Base-by-base conservation (phyloP, 1,284 basidiomycete species). In the Cryptococcus wingfieldii region DNA sequence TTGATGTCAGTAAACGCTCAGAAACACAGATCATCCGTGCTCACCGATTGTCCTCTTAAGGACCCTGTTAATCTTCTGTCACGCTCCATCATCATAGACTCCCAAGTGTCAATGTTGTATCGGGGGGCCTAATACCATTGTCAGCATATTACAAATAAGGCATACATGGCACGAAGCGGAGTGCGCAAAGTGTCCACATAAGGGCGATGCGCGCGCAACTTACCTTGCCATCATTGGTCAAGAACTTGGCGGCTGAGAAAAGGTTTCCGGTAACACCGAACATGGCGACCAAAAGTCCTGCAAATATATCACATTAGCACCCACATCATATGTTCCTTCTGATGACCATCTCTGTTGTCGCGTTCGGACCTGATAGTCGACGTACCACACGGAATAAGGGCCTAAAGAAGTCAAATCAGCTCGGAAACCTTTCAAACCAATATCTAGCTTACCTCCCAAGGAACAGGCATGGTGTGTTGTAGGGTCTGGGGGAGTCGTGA, bases 21-120 rank as follows among this genome's bases (percentile, higher is more conserved):
- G 46, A 19, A 23, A 38, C 27, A 19, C 7, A 13, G 25, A 25
- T 41, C 53, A 50, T 27, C 42, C 53, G 10, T 12, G 65, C 88
- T 71, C 73, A 93, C 92, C 74, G 81, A 81, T 76, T 96, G 92
- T 51, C 90, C 90, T 65, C 93, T 83, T 68, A 79, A 71, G 70
- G 89, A 88, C 18, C 93, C 93, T n/a, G 92, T 95, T 73, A 97
- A 77, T 65, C 89, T 80, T 70, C 83, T 81, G 79, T 97, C 93
- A 57, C 92, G 81, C 69, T 86, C 84, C 87, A 95, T 90, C 90
- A 97, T 90, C 88, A 90, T 90, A 54, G 88, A 82, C 62, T 97
- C 92, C 91, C 91, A 96, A 34, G 82, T 77, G 69, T 96, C 93
- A 41, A 93, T 72, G 56, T 84, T 82, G 73, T 94, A 91, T 54